A percentile compares a stretch with the other conserved stretches of the same genome.
Evolutionary conservation across 2,329 filamentous ascomycete genomes (phyloP).

Genomic region (Ophiostoma populinum): DNA sequence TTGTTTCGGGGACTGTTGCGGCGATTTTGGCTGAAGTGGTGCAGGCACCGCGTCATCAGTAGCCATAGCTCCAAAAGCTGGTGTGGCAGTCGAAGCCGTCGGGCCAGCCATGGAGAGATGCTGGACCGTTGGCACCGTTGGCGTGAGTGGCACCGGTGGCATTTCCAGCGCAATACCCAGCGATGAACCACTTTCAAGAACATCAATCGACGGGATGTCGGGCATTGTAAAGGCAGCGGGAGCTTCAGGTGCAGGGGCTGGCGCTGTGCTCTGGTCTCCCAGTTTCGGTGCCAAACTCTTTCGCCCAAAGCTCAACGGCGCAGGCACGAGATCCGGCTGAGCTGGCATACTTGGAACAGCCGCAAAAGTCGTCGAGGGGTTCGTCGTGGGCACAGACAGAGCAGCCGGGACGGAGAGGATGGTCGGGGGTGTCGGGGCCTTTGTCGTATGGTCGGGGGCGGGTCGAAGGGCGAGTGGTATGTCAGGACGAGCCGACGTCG

Average conservation of each 20-base stretch:
- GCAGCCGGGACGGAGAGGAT: too few species aligned
- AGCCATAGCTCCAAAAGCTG: background rate
- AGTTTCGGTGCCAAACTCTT: too few species aligned
- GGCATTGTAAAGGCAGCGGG: background rate
- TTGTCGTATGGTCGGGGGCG: too few species aligned
- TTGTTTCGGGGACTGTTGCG: too few species aligned
- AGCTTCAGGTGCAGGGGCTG: background rate
- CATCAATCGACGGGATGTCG: background rate
- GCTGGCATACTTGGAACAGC: too few species aligned
- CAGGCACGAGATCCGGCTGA: conserved; percentile 3
- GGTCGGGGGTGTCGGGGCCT: too few species aligned
- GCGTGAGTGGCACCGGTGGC: background rate
- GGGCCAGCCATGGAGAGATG: background rate
- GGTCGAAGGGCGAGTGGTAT: too few species aligned
- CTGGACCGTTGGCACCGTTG: background rate
- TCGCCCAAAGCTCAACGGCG: conserved; percentile 3
- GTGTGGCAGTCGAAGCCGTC: too few species aligned
- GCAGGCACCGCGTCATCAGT: conserved; percentile 2
- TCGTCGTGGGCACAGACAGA: too few species aligned
- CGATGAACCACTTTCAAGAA: background rate
- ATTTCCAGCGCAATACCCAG: background rate
- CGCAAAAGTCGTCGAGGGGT: too few species aligned
- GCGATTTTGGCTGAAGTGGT: conserved; percentile 4
- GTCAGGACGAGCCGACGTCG: too few species aligned
- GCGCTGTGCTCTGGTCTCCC: background rate